Evolutionary conservation across 345 rosid species (phyloP).

Genomic region (Brassica carinata): DNA sequence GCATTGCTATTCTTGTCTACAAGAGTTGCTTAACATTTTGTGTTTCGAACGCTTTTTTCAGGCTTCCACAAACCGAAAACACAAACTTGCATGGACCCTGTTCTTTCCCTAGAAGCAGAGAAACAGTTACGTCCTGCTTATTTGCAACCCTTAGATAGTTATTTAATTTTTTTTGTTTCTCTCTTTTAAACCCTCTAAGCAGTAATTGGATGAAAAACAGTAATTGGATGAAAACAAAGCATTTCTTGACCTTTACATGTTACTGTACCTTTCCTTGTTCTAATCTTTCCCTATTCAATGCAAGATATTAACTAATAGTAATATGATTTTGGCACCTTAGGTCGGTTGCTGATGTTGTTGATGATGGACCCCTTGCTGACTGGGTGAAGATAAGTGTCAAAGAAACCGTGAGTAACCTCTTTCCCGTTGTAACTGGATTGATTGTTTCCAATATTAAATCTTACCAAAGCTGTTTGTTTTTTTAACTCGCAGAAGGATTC

Average conservation of each 20-base stretch:
- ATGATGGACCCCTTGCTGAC: conserved; percentile 77
- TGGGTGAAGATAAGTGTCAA: conserved; percentile 93
- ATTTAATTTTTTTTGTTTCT: background rate
- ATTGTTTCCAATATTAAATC: conserved; percentile 24
- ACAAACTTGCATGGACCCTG: conserved; percentile 44
- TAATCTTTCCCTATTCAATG: background rate
- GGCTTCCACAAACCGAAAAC: conserved; percentile 60
- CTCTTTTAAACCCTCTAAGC: background rate
- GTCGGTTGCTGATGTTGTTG: conserved; percentile 53
- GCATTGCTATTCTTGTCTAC: conserved; percentile 11
- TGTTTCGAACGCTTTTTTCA: conserved; percentile 38
- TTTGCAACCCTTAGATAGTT: conserved; percentile 9
- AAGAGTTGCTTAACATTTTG: conserved; percentile 17
- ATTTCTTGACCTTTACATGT: conserved; percentile 3
- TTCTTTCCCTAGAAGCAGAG: conserved; percentile 27
- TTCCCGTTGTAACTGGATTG: conserved; percentile 18
- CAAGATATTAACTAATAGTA: background rate
- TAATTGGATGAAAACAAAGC: background rate
- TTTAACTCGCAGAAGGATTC: conserved; percentile 60
- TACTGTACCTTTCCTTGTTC: background rate
- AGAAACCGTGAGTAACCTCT: conserved; percentile 56
- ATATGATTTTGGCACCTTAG: conserved; percentile 42
- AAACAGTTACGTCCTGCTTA: conserved; percentile 55
- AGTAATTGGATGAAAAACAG: conserved; percentile 4
- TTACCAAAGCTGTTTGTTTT: conserved; percentile 28